Evolutionary conservation across 768 basidiomycete species (phyloP).

Genomic region (Tylopilus subfusipes): DNA sequence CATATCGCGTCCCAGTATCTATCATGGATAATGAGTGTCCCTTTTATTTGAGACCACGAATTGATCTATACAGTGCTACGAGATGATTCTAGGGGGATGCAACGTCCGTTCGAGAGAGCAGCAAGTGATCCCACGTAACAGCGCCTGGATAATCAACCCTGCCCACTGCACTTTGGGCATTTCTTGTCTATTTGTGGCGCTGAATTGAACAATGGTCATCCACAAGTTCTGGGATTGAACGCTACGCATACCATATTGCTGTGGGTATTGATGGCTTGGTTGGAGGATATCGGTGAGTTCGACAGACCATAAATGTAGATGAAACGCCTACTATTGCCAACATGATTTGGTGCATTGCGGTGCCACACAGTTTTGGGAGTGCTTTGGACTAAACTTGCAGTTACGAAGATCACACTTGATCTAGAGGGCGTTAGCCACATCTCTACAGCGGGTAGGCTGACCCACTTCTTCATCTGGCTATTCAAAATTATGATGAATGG

Average conservation of each 20-base stretch:
- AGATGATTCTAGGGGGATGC: slow-evolving; percentile 6
- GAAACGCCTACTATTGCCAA: slow-evolving; percentile 63
- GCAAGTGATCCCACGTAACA: slow-evolving; percentile 4
- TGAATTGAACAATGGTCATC: slow-evolving; percentile 21
- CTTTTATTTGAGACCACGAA: slow-evolving; percentile 2
- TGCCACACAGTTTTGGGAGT: slow-evolving; percentile 47
- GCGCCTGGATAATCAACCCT: slow-evolving; percentile 13
- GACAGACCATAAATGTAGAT: not conserved
- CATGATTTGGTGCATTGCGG: slow-evolving; percentile 54
- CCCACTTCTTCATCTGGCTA: slow-evolving; percentile 60
- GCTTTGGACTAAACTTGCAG: slow-evolving; percentile 63
- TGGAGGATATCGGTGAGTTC: slow-evolving; percentile 11
- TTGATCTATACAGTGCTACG: slow-evolving; percentile 7
- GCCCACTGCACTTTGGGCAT: slow-evolving; percentile 43
- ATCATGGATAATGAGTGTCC: slow-evolving; percentile 9
- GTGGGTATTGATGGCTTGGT: slow-evolving; percentile 55
- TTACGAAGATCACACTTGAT: slow-evolving; percentile 57
- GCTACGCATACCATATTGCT: slow-evolving; percentile 53
- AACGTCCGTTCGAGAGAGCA: slow-evolving; percentile 8
- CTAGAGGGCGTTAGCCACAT: slow-evolving; percentile 33
- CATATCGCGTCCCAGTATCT: slow-evolving; percentile 3
- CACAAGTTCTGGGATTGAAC: slow-evolving; percentile 2
- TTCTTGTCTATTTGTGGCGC: slow-evolving; percentile 58
- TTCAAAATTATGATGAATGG: slow-evolving; percentile 9
- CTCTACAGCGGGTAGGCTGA: not conserved